These are phyloP conservation scores for Cordyceps cicadae DNA, from an alignment of 2,329 filamentous ascomycete species.

Conservation along the genomic window DNA sequence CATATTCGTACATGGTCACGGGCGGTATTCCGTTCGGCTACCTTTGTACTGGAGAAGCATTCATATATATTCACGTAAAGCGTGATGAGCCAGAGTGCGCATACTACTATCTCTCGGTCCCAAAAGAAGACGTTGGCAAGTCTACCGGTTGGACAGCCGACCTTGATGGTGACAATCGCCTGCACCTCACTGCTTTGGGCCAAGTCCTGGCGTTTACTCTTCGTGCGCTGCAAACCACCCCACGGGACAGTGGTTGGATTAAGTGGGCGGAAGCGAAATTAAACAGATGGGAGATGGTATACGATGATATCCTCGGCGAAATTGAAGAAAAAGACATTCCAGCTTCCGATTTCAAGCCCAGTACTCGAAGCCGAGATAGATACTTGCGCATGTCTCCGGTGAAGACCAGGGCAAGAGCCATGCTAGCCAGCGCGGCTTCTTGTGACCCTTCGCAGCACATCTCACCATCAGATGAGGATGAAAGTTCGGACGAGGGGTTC, in stretches of 20 bases:
- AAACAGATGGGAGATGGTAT: slow-evolving; percentile 3
- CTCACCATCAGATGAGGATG: neutral
- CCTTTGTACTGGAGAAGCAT: neutral
- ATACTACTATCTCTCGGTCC: neutral
- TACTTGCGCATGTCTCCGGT: neutral
- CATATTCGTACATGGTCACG: neutral
- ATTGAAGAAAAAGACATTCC: neutral
- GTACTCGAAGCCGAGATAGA: neutral
- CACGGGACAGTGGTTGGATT: neutral
- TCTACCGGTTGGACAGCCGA: neutral
- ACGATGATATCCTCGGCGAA: slow-evolving; percentile 4
- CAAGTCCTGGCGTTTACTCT: slow-evolving; percentile 3
- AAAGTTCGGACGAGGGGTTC: neutral
- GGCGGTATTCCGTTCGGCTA: neutral
- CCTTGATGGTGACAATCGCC: neutral
- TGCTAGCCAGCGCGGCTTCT: neutral
- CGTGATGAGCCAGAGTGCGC: neutral
- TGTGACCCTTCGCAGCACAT: neutral
- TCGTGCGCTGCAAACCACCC: slow-evolving; percentile 1
- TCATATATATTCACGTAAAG: neutral
- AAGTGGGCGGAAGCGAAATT: neutral
- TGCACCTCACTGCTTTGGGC: slow-evolving; percentile 2
- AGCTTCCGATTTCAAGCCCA: slow-evolving; percentile 1
- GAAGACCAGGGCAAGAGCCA: neutral
- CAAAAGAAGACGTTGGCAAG: neutral